Base-by-base conservation (phyloP, 176 grass and related monocot genomes). In the Thinopyrum elongatum region DNA sequence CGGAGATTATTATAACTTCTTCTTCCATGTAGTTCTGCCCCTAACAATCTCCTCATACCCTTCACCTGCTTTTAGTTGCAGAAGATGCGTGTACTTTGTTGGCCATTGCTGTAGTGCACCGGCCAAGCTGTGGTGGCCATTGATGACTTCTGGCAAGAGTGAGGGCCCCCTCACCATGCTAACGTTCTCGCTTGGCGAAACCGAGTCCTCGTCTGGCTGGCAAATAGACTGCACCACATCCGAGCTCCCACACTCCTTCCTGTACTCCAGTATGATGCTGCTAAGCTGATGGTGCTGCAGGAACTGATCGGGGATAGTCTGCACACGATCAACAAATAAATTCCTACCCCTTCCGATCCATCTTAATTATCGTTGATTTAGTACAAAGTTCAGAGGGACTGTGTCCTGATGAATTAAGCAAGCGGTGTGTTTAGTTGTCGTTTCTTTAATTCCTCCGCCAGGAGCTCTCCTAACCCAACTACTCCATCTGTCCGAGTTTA, bases 11-110 rank as follows among this genome's bases (percentile, higher is more conserved):
- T 55, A 69, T 53, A 57, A 29, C 81, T 91, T 94, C 36, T 83
- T 94, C 80, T 77, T 91, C 89, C 92, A 94, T 7, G 70, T 89
- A 12, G 92, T 94, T 80, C 87, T 94, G 0, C 89, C 92, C 78
- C 92, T 84, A 16, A 94, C 92, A 21, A 94, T 94, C 35, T 94
- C 92, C 30, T 91, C 84, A 2, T 89, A 35, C 27, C 41, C 88
- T 7, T 77, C 69, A 80, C 80, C 44, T 16, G 76, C 80, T 86
- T 84, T 89, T 4, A 87, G 33, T 27, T 94, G 89, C 29, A 94
- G 89, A 27, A 94, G 89, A 65, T 91, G 92, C 0, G 92, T 94
- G 62, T 94, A 91, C 64, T 71, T 91, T 23, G 81, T 91, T 23
- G 92, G 77, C 77, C 92, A 91, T 65, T 87, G 85, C 8, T 87